These are phyloP conservation scores for Fulvia fulva DNA, from an alignment of 2,329 filamentous ascomycete genomes.

Conservation along the genomic window DNA sequence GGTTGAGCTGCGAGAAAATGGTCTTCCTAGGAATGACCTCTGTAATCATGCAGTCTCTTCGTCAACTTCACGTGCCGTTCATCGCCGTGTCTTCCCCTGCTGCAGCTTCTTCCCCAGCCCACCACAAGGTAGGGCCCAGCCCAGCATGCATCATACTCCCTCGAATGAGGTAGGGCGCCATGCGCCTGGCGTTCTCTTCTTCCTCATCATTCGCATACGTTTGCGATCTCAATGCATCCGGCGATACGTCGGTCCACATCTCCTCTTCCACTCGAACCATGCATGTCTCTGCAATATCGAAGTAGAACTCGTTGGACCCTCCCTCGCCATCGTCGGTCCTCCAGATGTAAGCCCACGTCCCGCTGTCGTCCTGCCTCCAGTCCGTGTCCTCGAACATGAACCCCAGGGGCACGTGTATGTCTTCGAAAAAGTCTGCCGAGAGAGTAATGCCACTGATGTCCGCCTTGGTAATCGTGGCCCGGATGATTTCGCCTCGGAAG, in stretches of 20 bases:
- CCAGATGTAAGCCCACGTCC: slow-evolving; percentile 68
- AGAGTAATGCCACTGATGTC: slow-evolving; percentile 59
- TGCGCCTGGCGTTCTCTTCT: slow-evolving; percentile 57
- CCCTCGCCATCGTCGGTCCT: slow-evolving; percentile 64
- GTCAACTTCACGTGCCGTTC: slow-evolving; percentile 12
- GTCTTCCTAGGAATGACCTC: no score
- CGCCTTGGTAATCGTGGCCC: slow-evolving; percentile 79
- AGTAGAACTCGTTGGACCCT: slow-evolving; percentile 60
- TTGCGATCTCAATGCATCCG: slow-evolving; percentile 58
- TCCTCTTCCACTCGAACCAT: slow-evolving; percentile 82
- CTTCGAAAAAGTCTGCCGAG: slow-evolving; percentile 87
- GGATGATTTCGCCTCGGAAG: slow-evolving; percentile 89
- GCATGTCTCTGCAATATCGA: slow-evolving; percentile 85
- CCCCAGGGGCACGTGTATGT: slow-evolving; percentile 72
- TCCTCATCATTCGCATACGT: slow-evolving; percentile 49
- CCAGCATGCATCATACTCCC: slow-evolving; percentile 48
- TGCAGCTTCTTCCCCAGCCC: slow-evolving; percentile 33
- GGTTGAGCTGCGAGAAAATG: background rate
- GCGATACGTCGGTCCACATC: slow-evolving; percentile 86
- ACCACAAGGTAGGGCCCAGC: slow-evolving; percentile 48
- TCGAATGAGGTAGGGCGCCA: slow-evolving; percentile 65
- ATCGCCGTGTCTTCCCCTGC: slow-evolving; percentile 12
- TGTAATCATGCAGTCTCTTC: no score
- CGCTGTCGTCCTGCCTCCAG: slow-evolving; percentile 28
- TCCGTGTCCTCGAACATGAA: slow-evolving; percentile 68